Base-by-base conservation (phyloP, 2,329 filamentous ascomycete species). In the Xylariomycetidae sp. region DNA sequence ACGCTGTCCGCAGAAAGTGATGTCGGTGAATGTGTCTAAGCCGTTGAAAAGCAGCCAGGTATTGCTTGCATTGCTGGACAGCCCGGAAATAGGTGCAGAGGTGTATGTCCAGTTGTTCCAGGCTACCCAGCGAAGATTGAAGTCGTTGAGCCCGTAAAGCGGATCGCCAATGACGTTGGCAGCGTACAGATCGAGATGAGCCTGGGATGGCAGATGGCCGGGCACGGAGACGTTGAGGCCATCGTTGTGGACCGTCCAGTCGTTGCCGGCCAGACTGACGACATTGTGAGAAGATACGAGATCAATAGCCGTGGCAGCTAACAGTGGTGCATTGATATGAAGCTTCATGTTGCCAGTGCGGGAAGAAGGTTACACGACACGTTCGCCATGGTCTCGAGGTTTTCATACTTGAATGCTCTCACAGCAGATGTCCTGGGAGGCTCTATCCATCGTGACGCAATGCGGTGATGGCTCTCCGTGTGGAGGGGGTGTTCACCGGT, bases 21-120 rank as follows among this genome's bases (percentile, higher is more conserved):
- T 66, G 8, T 67, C 68, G 5, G 73, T 61, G 43, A 77, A 79
- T 0, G 76, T 80, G 42, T 81, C 76, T 2, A 80, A 59, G 6
- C 76, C 76, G 35, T 80, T 68, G 55, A 80, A 80, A 0, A 78
- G 58, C 1, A 80, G 63, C 61, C 67, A 79, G 3, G 67, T 74
- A 6, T 56, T 55, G 5, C 47, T 60, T 2, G 50, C 51, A 20
- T 63, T 56, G 4, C 43, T 51, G 4, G 38, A 42, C 55, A 74
- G 44, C 14, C 54, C 59, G 7, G 52, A 26, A 3, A 79, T 54
- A 0, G 58, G 57, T n/a, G 66, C 68, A 13, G 33, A 35, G 1
- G 64, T 70, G 46, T 79, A 81, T 1, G 72, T 80, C 76, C 76
- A 81, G 47, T 79, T 74, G 10, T 59, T 58, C 46, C 63, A 60